Evolutionary conservation across 2,329 filamentous ascomycete species (phyloP).

Genomic region (Neonectria hederae): DNA sequence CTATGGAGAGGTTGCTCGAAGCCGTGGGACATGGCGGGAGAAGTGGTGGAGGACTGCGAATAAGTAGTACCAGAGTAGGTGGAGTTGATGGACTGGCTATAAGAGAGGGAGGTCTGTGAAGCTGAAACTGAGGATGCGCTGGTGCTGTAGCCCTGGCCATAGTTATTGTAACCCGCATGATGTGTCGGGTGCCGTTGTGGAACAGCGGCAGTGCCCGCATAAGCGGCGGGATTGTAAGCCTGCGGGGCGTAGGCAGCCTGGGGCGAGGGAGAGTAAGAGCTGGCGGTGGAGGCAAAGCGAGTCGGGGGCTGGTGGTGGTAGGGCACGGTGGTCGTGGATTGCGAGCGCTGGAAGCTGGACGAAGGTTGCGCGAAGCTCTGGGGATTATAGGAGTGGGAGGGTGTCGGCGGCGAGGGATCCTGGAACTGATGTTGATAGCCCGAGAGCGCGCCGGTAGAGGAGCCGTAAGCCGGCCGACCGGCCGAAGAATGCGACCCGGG

Average conservation of each 20-base stretch:
- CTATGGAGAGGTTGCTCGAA: conserved; percentile 56
- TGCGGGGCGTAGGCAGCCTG: conserved; percentile 60
- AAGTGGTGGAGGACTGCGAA: conserved; percentile 38
- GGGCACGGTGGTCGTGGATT: conserved; percentile 61
- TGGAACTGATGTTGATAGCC: conserved; percentile 64
- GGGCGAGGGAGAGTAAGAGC: conserved; percentile 49
- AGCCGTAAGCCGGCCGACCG: conserved; percentile 51
- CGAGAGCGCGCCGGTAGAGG: conserved; percentile 57
- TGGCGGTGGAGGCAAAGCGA: conserved; percentile 49
- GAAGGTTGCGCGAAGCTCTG: conserved; percentile 63
- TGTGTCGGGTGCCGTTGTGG: conserved; percentile 64
- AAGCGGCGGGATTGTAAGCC: conserved; percentile 69
- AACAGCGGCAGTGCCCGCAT: conserved; percentile 55
- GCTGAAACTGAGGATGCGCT: conserved; percentile 43
- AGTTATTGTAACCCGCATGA: conserved; percentile 59
- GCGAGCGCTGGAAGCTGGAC: conserved; percentile 53
- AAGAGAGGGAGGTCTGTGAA: conserved; percentile 48
- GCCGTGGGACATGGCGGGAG: conserved; percentile 45
- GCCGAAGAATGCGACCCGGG: conserved; percentile 36
- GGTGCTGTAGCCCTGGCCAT: conserved; percentile 53
- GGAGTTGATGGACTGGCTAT: conserved; percentile 51
- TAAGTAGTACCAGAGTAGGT: conserved; percentile 43
- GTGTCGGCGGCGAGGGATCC: conserved; percentile 56
- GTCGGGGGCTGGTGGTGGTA: conserved; percentile 58
- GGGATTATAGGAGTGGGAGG: conserved; percentile 73